Evolutionary conservation across 345 rosid species (phyloP).

Genomic region (Rhodamnia argentea): DNA sequence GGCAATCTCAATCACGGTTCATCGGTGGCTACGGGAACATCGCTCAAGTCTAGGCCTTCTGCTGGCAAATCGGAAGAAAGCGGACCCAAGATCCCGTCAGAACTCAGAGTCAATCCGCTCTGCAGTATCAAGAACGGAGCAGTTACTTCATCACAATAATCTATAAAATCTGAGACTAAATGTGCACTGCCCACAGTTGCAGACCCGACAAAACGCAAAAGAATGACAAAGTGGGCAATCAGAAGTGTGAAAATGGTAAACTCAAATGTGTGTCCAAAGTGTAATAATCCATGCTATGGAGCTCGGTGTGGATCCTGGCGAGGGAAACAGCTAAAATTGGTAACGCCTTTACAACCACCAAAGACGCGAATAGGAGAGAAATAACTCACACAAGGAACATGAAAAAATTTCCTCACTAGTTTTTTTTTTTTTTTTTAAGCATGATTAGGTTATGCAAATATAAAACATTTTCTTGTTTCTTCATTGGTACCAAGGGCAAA

Average conservation of each 20-base stretch:
- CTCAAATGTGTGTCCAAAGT: neutral
- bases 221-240: neutral
- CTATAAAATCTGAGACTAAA: neutral
- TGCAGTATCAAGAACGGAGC: slow-evolving; percentile 10
- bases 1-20: slow-evolving; percentile 2
- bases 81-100: slow-evolving; percentile 75
- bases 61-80: slow-evolving; percentile 60
- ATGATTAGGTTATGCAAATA: neutral
- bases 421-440: neutral
- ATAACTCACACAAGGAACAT: neutral
- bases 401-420: neutral
- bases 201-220: neutral
- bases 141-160: neutral
- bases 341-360: neutral
- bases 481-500: neutral
- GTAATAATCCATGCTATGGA: neutral
- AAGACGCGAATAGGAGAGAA: neutral
- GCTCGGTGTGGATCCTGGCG: neutral
- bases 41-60: slow-evolving; percentile 70
- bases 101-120: slow-evolving; percentile 76
- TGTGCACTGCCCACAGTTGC: neutral
- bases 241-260: neutral
- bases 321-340: neutral
- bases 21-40: slow-evolving; percentile 20
- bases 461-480: neutral